A percentile compares a stretch with the other conserved stretches of the same genome.
phyloP scores from a whole-genome alignment of 1,284 basidiomycete genomes.

The Meripilus lineatus region DNA sequence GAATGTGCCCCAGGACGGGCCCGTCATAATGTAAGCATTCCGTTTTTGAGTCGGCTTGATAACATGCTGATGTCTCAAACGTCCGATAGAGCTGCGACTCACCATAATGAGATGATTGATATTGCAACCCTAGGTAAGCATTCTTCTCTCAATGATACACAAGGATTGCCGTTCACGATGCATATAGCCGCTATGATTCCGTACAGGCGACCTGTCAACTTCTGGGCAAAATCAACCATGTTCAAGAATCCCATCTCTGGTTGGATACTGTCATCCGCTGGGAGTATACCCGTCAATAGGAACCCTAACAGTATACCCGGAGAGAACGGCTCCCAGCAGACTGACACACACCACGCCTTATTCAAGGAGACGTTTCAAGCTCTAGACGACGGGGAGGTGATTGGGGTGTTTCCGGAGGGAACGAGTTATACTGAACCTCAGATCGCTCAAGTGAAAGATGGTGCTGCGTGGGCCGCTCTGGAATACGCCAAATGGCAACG shows the following conservation, averaged over 20 bases:
- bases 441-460: slow-evolving; percentile 91
- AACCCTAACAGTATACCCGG: slow-evolving; percentile 48
- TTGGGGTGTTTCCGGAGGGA: slow-evolving; percentile 94
- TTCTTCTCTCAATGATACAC: background rate
- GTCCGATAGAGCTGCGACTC: slow-evolving; percentile 69
- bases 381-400: slow-evolving; percentile 74
- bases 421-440: slow-evolving; percentile 86
- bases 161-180: background rate
- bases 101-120: slow-evolving; percentile 91
- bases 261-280: slow-evolving; percentile 77
- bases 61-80: too few relatives aligned
- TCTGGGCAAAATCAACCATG: slow-evolving; percentile 88
- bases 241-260: slow-evolving; percentile 75
- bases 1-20: slow-evolving; percentile 78
- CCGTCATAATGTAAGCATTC: slow-evolving; percentile 78
- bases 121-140: slow-evolving; percentile 73
- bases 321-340: slow-evolving; percentile 13
- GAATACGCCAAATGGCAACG: slow-evolving; percentile 82
- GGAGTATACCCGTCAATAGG: slow-evolving; percentile 93
- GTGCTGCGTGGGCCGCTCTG: slow-evolving; percentile 89
- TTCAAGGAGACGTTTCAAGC: slow-evolving; percentile 89
- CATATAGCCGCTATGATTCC: slow-evolving; percentile 70
- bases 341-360: slow-evolving; percentile 37
- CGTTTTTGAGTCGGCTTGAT: too few relatives aligned
- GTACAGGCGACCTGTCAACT: slow-evolving; percentile 75